Base-by-base conservation (phyloP, 768 basidiomycete species). In the Phallus indusiatus region DNA sequence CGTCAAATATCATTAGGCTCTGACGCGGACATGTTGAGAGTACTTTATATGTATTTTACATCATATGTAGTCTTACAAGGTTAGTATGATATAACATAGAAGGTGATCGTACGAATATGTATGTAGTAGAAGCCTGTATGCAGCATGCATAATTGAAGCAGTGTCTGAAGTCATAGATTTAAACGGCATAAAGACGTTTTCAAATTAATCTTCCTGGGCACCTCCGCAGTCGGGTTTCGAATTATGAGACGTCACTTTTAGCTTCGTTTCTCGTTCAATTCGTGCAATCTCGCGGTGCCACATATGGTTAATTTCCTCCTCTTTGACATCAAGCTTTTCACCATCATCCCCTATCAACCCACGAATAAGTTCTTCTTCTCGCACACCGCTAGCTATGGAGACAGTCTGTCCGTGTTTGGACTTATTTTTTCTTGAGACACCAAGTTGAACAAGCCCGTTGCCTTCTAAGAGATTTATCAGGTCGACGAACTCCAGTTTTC, bases 401-500 rank as follows among this genome's bases (percentile, higher is more conserved):
- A 61, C 61, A 22, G 18, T 60, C 42, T 62, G 61, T n/a, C 21
- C 33, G 9, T 50, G 17, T 35, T 62, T 60, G 14, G 21, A 50
- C 54, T 51, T 56, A 14, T 17, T 47, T 34, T 16, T 46, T n/a
- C 52, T 36, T 21, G 14, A 42, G 4, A 46, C 34, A 21, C 56
- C 71, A 2, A 78, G 63, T 53, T 76, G 74, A 9, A 86, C 71
- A 7, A 89, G 73, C 1, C 90, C 90, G 7, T 80, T 77, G 3
- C 85, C 87, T 70, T 93, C 90, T 37, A 93, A 72, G 52, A 91
- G 73, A 22, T 81, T 78, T 0, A 87, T 66, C 2, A 92, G 74
- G 63, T 93, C 90, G 0, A 76, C 73, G 63, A 93, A 90, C 64
- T 91, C 89, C 67, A 81, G 87, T 9, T 86, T 77, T 10, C 85